Conservation (phyloP, 2,329 filamentous ascomycete genomes). For the Claviceps sorghi region DNA sequence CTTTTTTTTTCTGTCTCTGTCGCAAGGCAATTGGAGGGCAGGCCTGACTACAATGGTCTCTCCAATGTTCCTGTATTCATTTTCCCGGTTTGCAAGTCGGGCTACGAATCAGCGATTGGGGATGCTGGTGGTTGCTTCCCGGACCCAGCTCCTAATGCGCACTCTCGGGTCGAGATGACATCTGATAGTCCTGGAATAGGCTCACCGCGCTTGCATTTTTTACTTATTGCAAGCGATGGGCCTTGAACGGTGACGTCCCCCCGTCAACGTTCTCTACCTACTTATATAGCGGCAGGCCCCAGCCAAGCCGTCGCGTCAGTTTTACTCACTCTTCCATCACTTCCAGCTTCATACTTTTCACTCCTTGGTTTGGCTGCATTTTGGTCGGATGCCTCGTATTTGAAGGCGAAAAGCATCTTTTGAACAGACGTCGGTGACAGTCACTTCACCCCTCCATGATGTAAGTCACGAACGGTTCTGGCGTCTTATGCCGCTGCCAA, state of each 20-base stretch:
- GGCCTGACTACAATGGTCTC: too few species aligned
- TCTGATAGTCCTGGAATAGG: background rate
- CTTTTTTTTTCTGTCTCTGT: too few species aligned
- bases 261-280: background rate
- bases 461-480: background rate
- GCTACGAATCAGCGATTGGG: background rate
- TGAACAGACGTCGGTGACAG: background rate
- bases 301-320: background rate
- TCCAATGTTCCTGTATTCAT: background rate
- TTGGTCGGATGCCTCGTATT: background rate
- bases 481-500: background rate
- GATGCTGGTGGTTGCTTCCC: background rate
- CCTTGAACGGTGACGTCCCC: background rate
- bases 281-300: background rate
- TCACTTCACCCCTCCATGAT: background rate
- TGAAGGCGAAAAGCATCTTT: background rate
- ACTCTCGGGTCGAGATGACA: background rate
- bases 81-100: background rate
- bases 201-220: background rate
- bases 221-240: background rate
- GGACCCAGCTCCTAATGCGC: background rate
- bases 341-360: background rate
- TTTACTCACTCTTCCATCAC: background rate
- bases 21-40: too few species aligned
- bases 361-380: background rate